These are phyloP conservation scores for Calonectria multiphialidica DNA, from an alignment of 2,329 filamentous ascomycete species.

Conservation along the genomic window DNA sequence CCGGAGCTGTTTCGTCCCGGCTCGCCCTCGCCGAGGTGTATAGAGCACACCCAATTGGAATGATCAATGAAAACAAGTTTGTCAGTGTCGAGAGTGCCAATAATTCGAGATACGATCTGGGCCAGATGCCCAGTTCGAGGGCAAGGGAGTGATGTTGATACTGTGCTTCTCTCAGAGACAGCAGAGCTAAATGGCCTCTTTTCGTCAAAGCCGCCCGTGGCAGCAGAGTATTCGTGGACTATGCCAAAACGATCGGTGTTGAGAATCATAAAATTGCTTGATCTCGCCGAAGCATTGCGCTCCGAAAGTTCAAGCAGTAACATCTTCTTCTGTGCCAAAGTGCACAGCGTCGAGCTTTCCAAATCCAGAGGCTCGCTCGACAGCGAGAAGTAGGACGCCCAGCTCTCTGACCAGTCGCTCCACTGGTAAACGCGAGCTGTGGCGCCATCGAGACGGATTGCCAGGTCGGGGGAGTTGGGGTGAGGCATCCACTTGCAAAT, in stretches of 20 bases:
- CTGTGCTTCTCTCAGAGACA: neutral
- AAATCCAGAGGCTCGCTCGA: conserved; percentile 29
- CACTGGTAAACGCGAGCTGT: conserved; percentile 42
- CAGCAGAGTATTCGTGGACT: neutral
- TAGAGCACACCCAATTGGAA: conserved; percentile 29
- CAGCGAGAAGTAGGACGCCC: conserved; percentile 22
- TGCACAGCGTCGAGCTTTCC: conserved; percentile 37
- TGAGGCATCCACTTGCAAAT: conserved; percentile 36
- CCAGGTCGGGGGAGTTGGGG: conserved; percentile 36
- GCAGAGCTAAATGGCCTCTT: conserved; percentile 1
- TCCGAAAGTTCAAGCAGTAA: conserved; percentile 27
- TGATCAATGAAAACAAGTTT: conserved; percentile 48
- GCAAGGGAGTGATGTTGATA: neutral
- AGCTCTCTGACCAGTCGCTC: conserved; percentile 44
- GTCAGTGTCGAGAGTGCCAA: conserved; percentile 48
- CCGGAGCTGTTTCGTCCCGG: neutral
- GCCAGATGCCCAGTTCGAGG: conserved; percentile 7
- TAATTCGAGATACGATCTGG: conserved; percentile 24
- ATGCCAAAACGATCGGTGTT: conserved; percentile 20
- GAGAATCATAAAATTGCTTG: conserved; percentile 21
- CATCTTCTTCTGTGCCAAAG: conserved; percentile 27
- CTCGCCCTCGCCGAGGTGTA: conserved; percentile 19
- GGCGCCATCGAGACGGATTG: conserved; percentile 45
- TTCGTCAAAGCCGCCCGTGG: neutral
- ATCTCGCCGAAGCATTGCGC: neutral